A percentile compares a stretch with the other conserved stretches of the same genome.
Conservation (phyloP, 75 land plant species). For the Picea sitchensis region DNA sequence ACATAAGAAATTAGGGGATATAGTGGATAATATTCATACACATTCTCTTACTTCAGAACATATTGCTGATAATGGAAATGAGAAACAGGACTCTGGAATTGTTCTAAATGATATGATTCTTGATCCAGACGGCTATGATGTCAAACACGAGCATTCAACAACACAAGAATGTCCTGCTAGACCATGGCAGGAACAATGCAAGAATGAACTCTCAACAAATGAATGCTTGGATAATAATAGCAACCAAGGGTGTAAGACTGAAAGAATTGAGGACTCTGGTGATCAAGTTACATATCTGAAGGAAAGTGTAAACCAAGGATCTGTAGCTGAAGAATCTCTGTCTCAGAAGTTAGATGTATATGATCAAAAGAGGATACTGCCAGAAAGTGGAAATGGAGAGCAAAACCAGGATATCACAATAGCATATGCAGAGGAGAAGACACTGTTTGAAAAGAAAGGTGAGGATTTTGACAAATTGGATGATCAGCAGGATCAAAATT, state of each 20-base stretch:
- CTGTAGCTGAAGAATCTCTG: conserved; percentile 11
- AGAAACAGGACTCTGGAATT: background rate
- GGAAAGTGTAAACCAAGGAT: background rate
- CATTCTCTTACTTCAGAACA: background rate
- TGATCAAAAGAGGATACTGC: background rate
- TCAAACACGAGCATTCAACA: background rate
- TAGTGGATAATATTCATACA: background rate
- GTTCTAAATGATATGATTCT: background rate
- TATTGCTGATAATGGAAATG: background rate
- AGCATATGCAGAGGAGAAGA: background rate
- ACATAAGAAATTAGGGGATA: background rate
- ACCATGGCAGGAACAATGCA: background rate
- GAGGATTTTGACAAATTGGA: background rate
- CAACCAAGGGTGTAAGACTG: background rate
- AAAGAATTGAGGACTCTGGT: background rate
- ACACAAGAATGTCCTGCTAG: conserved; percentile 1
- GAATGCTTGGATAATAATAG: background rate
- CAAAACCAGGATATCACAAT: background rate
- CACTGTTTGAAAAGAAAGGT: background rate
- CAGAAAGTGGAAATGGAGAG: background rate
- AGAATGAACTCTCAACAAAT: background rate
- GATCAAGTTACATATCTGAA: background rate
- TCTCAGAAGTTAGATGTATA: background rate
- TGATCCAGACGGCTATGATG: background rate
- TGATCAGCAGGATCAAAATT: background rate